phyloP scores from a whole-genome alignment of 345 rosid species.

The Punica granatum region DNA sequence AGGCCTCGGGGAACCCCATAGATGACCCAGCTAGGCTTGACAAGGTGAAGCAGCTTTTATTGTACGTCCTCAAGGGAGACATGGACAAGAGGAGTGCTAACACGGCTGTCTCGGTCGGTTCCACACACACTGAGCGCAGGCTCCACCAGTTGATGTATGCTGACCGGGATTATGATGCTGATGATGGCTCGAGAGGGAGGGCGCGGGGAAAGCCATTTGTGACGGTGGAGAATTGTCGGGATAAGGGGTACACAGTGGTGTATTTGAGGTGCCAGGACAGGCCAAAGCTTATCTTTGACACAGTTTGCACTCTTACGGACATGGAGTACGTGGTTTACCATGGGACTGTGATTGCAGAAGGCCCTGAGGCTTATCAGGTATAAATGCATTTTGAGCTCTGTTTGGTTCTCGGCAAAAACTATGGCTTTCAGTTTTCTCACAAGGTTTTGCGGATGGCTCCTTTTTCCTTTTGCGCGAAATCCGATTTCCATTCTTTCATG shows the following conservation, averaged over 20 bases:
- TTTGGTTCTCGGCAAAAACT: too few relatives aligned
- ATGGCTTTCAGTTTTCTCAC: too few relatives aligned
- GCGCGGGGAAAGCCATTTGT: conserved; percentile 37
- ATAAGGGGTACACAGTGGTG: conserved; percentile 70
- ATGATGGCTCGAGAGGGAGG: conserved; percentile 20
- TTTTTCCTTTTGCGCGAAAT: too few relatives aligned
- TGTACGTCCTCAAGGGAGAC: conserved; percentile 56
- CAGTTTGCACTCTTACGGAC: conserved; percentile 74
- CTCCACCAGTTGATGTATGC: conserved; percentile 87
- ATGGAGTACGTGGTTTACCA: conserved; percentile 77
- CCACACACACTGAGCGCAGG: conserved; percentile 67
- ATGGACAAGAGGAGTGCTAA: conserved; percentile 58
- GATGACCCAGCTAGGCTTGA: conserved; percentile 43
- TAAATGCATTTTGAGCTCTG: too few relatives aligned
- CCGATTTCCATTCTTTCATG: too few relatives aligned
- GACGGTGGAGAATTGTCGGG: conserved; percentile 52
- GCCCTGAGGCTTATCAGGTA: conserved; percentile 77
- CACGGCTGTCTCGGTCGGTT: conserved; percentile 57
- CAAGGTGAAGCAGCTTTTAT: conserved; percentile 56
- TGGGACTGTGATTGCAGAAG: conserved; percentile 65
- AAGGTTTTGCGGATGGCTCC: too few relatives aligned
- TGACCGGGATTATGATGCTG: conserved; percentile 65
- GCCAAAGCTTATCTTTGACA: conserved; percentile 68
- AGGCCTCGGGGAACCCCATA: conserved; percentile 43
- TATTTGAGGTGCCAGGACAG: conserved; percentile 62